phyloP scores from a whole-genome alignment of 2,329 filamentous ascomycete genomes.

The Sarocladium kiliense region DNA sequence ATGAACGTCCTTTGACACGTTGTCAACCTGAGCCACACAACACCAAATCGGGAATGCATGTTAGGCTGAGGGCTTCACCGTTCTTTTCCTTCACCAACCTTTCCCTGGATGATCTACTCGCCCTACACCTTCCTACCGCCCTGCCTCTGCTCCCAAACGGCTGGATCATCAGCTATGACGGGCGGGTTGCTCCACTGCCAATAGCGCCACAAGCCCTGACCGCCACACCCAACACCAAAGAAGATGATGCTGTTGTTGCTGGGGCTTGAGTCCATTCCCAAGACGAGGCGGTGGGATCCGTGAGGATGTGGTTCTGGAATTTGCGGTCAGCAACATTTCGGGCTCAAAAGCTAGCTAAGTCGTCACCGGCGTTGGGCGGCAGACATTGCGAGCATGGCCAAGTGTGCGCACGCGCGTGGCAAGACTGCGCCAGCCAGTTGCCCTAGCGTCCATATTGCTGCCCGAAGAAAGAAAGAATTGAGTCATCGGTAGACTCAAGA shows the following conservation, averaged over 20 bases:
- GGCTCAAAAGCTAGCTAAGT: not conserved
- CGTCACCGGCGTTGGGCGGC: conserved; percentile 2
- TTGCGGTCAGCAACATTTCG: conserved; percentile 5
- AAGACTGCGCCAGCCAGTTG: conserved; percentile 2
- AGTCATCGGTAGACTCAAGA: conserved; percentile 8
- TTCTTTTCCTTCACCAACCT: conserved; percentile 6
- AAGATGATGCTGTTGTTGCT: not conserved
- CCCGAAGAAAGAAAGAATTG: conserved; percentile 27
- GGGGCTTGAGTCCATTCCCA: not conserved
- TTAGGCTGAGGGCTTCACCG: conserved; percentile 8
- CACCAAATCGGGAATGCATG: conserved; percentile 1
- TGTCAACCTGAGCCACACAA: conserved; percentile 10
- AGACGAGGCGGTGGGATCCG: conserved; percentile 4
- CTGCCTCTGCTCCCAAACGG: not conserved
- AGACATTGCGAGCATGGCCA: not conserved
- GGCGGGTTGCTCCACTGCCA: not conserved
- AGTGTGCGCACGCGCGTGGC: not conserved
- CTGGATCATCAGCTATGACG: not conserved
- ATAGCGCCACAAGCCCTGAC: conserved; percentile 8
- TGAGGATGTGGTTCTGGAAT: conserved; percentile 5
- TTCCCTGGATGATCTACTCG: not conserved
- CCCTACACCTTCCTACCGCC: not conserved
- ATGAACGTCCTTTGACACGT: conserved; percentile 7
- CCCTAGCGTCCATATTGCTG: conserved; percentile 17
- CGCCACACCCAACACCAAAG: not conserved